Base-by-base conservation (phyloP, 148 eudicot species). In the Oxyria digyna region DNA sequence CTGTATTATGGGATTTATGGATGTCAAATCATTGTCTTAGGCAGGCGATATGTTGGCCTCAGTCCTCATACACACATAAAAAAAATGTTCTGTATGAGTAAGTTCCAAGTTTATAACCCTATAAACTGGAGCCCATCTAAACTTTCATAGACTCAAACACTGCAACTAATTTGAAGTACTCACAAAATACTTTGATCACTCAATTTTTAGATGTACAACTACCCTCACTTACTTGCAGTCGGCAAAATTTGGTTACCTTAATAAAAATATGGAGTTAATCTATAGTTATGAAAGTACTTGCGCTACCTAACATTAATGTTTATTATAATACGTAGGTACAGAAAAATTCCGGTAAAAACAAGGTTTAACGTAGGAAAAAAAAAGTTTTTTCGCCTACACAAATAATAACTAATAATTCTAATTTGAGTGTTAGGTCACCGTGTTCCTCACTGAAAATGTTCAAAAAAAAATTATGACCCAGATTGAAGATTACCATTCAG, bases 141-240 rank as follows among this genome's bases (percentile, higher is more conserved):
- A 26, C 33, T 57, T 57, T 2, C 63, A 57, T 57, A 11, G 63
- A 29, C 10, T 29, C 18, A 26, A 55, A 55, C 38, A 4, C 17
- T 27, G 17, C 65, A 59, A 29, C 65, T 59, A 14, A 59, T 54
- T 54, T 2, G 9, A 23, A 54, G 15, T 54, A 21, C 31, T 54
- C 0, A 17, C 31, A 54, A 6, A 10, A 59, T 31, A 26, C 35
- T 27, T 29, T 27, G 37, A 27, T 59, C 64, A 6, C 29, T 59
- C 64, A 59, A 59, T 59, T 46, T 46, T 59, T 27, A 59, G 64
- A 59, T 59, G 35, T 29, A 14, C 37, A 23, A 37, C 65, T 38
- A 59, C 65, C 31, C 38, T 59, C 65, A 29, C 65, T 59, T 59
- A 59, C 37, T 38, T 31, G 14, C 62, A 24, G 65, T 59, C 65